These are phyloP conservation scores for Ambrosia artemisiifolia DNA, from an alignment of 129 eudicot species.

Conservation along the genomic window DNA sequence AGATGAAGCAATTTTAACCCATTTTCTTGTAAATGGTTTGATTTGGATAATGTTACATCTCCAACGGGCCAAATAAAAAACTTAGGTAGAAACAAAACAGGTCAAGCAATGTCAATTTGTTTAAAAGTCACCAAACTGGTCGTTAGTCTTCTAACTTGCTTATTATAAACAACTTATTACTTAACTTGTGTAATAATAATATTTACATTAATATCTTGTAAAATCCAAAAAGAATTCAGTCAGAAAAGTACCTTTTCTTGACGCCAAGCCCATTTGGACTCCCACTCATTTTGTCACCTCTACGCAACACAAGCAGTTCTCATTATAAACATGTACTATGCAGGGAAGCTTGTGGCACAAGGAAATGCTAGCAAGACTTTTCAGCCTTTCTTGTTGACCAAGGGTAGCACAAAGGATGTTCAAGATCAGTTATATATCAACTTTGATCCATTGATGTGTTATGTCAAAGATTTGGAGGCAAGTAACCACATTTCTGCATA, in stretches of 20 bases:
- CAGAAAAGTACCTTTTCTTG: neutral
- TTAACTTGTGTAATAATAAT: neutral
- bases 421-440: conserved; percentile 60
- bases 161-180: neutral
- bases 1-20: neutral
- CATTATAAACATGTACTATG: conserved; percentile 9
- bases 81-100: neutral
- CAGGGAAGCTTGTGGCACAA: conserved; percentile 64
- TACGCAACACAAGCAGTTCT: conserved; percentile 2
- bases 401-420: conserved; percentile 42
- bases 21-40: neutral
- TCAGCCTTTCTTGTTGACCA: conserved; percentile 51
- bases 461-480: conserved; percentile 65
- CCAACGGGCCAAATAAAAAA: neutral
- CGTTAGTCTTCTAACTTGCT: neutral
- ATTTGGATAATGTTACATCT: neutral
- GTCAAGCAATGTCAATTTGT: neutral
- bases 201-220: neutral
- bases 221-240: neutral
- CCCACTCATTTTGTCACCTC: neutral
- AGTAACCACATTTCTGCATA: conserved; percentile 18
- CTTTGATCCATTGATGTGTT: conserved; percentile 79
- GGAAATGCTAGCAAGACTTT: conserved; percentile 76
- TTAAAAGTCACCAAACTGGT: neutral
- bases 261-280: neutral